Evolutionary conservation across 2,329 filamentous ascomycete species (phyloP).

Genomic region (Fusarium humuli): DNA sequence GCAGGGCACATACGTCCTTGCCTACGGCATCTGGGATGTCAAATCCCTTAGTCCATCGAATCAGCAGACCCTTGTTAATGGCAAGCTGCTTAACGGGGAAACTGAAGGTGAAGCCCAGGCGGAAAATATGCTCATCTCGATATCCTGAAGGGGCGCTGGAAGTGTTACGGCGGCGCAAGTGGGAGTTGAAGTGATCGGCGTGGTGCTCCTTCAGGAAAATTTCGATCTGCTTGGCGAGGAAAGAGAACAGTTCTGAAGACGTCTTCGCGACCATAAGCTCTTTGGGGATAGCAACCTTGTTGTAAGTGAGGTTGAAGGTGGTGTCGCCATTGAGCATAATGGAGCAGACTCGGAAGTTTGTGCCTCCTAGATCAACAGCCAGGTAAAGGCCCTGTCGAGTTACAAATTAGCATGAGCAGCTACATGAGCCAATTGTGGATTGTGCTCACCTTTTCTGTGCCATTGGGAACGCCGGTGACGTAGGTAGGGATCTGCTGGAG

Average conservation of each 20-base stretch:
- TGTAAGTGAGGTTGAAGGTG: conserved; percentile 92
- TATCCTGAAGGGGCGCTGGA: conserved; percentile 68
- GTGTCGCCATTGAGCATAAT: conserved; percentile 93
- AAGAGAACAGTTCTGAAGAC: conserved; percentile 87
- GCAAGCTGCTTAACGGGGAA: conserved; percentile 95
- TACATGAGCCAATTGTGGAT: neutral
- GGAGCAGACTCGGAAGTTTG: conserved; percentile 98
- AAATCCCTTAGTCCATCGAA: conserved; percentile 99
- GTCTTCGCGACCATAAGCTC: conserved; percentile 91
- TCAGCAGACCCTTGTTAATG: conserved; percentile 93
- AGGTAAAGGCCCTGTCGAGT: conserved; percentile 83
- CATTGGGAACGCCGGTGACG: conserved; percentile 94
- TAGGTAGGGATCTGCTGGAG: conserved; percentile 98
- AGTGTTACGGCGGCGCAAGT: conserved; percentile 73
- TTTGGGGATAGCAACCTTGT: conserved; percentile 90
- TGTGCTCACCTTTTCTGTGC: conserved; percentile 85
- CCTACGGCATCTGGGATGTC: conserved; percentile 95
- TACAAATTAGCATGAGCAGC: conserved; percentile 16
- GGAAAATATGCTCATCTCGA: conserved; percentile 83
- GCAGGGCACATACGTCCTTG: conserved; percentile 90
- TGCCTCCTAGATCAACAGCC: conserved; percentile 96
- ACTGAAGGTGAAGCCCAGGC: conserved; percentile 98
- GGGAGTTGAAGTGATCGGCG: conserved; percentile 82
- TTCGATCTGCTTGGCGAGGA: conserved; percentile 93
- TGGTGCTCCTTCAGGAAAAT: conserved; percentile 88